These are phyloP conservation scores for Leptographium wingfieldii DNA, from an alignment of 2,329 filamentous ascomycete genomes.

Conservation along the genomic window DNA sequence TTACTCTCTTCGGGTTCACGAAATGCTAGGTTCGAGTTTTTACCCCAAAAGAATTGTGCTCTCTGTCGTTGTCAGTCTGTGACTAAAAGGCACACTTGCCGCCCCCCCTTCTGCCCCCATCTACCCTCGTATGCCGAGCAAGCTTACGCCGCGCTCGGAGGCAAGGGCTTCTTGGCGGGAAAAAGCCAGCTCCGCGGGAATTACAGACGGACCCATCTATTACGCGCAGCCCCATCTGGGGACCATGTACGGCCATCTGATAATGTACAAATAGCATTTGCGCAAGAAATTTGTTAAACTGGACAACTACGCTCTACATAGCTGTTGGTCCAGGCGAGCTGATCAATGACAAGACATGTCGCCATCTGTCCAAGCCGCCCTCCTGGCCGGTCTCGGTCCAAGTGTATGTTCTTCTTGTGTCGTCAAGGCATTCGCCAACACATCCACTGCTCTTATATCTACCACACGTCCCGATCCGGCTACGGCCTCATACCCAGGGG, in stretches of 20 bases:
- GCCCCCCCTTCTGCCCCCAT: no score
- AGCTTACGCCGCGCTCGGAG: background rate
- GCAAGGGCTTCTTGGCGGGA: background rate
- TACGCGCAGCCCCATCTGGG: background rate
- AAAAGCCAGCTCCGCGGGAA: background rate
- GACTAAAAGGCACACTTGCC: no score
- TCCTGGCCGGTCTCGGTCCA: background rate
- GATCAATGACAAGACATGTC: background rate
- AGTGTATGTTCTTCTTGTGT: background rate
- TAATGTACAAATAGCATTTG: background rate
- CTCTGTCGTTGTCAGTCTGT: no score
- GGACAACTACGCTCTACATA: background rate
- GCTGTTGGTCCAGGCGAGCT: background rate
- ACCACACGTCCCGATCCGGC: background rate
- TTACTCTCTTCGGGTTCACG: no score
- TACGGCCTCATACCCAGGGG: background rate
- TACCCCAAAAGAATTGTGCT: no score
- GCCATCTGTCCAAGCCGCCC: background rate
- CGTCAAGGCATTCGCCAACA: background rate
- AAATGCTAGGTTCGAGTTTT: no score
- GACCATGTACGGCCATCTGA: background rate
- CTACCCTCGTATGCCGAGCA: background rate
- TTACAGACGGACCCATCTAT: background rate
- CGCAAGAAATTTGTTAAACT: background rate
- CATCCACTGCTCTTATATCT: background rate